Evolutionary conservation across 2,329 filamentous ascomycete genomes (phyloP).

Genomic region (Colletotrichum tofieldiae): DNA sequence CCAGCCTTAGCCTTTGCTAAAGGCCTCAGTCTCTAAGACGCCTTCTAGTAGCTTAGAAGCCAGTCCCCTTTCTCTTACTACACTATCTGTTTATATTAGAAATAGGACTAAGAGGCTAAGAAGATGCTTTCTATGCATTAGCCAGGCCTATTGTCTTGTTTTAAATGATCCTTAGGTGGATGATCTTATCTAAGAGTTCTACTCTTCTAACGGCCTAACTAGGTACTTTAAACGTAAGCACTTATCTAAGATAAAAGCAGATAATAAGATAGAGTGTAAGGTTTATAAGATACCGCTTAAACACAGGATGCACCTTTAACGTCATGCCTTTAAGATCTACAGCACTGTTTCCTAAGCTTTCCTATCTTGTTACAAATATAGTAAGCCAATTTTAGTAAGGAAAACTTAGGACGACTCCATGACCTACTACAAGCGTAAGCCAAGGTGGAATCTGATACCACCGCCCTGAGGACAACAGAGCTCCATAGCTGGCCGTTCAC

Average conservation of each 20-base stretch:
- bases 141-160: too few relatives aligned
- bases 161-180: conserved; percentile 17
- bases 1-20: too few relatives aligned
- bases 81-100: too few relatives aligned
- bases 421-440: conserved; percentile 1
- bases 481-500: too few relatives aligned
- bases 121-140: too few relatives aligned
- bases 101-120: neutral
- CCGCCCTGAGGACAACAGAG: conserved; percentile 3
- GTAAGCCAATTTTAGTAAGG: neutral
- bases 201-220: conserved; percentile 35
- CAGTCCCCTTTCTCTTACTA: too few relatives aligned
- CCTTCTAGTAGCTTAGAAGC: too few relatives aligned
- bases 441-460: neutral
- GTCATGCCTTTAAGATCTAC: conserved; percentile 12
- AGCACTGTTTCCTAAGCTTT: conserved; percentile 5
- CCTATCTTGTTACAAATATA: conserved; percentile 2
- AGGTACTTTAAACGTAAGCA: conserved; percentile 41
- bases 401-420: neutral
- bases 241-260: conserved; percentile 28
- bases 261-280: conserved; percentile 19
- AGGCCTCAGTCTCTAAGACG: too few relatives aligned
- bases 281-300: conserved; percentile 30
- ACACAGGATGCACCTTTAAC: conserved; percentile 18
- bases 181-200: conserved; percentile 35